Conservation (phyloP, 192 early-diverging fungal genomes). For the Linnemannia zychae region DNA sequence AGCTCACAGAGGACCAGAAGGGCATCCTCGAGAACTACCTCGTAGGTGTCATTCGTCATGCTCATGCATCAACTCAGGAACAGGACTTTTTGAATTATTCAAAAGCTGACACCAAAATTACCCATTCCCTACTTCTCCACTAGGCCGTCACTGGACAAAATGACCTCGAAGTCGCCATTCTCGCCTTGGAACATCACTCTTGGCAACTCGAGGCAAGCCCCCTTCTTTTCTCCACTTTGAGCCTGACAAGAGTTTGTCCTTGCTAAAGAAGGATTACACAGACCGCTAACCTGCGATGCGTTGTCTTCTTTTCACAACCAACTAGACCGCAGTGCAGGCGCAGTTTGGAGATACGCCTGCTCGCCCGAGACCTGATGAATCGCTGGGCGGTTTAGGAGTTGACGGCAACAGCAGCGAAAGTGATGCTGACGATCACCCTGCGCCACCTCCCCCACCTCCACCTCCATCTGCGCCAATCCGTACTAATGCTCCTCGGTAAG, state of each 20-base stretch:
- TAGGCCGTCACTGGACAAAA: conserved; percentile 55
- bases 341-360: conserved; percentile 55
- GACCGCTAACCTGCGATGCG: not conserved
- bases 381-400: conserved; percentile 43
- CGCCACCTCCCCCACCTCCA: conserved; percentile 42
- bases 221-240: not conserved
- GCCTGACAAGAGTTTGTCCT: not conserved
- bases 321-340: conserved; percentile 55
- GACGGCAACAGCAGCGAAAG: conserved; percentile 10
- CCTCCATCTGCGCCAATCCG: conserved; percentile 23
- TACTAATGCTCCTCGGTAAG: conserved; percentile 14
- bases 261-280: not conserved
- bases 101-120: not conserved
- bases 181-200: conserved; percentile 48
- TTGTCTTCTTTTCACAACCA: not conserved
- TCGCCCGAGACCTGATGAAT: conserved; percentile 35
- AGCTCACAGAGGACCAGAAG: conserved; percentile 44
- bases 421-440: conserved; percentile 14
- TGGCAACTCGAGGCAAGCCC: conserved; percentile 53
- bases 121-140: not conserved
- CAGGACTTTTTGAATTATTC: not conserved
- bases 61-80: not conserved
- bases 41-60: conserved; percentile 16
- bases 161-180: conserved; percentile 48
- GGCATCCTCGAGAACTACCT: conserved; percentile 50